Conservation (phyloP, 495 filamentous ascomycete species). For the Elasticomyces elasticus region DNA sequence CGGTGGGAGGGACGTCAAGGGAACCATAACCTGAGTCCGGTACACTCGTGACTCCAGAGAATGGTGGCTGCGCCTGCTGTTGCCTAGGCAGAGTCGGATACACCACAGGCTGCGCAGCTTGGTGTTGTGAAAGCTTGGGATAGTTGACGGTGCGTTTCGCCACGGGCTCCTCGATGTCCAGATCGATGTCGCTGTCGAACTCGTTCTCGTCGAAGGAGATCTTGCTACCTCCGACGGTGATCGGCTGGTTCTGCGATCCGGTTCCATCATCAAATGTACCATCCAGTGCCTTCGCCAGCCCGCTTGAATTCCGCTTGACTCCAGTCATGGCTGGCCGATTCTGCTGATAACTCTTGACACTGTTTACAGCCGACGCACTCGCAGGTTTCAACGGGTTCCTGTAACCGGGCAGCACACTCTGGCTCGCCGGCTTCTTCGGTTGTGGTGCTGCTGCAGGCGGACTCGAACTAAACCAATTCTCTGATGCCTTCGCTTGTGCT, state of each 20-base stretch:
- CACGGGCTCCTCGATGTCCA: constrained; percentile 47
- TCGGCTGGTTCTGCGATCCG: constrained; percentile 15
- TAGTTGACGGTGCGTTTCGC: constrained; percentile 35
- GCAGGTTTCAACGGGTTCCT: constrained; percentile 22
- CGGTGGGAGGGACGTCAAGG: constrained; percentile 19
- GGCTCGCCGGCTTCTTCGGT: constrained; percentile 1
- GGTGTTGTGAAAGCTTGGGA: constrained; percentile 28
- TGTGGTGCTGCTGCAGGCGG: background rate
- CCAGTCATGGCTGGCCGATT: constrained; percentile 8
- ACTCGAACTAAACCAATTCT: constrained; percentile 17
- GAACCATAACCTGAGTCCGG: constrained; percentile 19
- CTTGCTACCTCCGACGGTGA: constrained; percentile 6
- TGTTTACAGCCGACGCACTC: constrained; percentile 10
- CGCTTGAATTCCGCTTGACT: constrained; percentile 32
- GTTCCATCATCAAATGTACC: constrained; percentile 23
- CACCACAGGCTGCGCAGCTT: background rate
- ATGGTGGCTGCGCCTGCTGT: constrained; percentile 10
- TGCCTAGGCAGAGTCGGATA: constrained; percentile 11
- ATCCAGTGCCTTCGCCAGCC: constrained; percentile 29
- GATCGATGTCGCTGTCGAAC: constrained; percentile 57
- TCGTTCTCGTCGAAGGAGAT: constrained; percentile 48
- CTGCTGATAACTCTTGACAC: background rate
- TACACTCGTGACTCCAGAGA: background rate
- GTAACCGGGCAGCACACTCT: constrained; percentile 9
- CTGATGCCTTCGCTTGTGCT: background rate